Base-by-base conservation (phyloP, 768 basidiomycete species). In the Agaricus blazei region DNA sequence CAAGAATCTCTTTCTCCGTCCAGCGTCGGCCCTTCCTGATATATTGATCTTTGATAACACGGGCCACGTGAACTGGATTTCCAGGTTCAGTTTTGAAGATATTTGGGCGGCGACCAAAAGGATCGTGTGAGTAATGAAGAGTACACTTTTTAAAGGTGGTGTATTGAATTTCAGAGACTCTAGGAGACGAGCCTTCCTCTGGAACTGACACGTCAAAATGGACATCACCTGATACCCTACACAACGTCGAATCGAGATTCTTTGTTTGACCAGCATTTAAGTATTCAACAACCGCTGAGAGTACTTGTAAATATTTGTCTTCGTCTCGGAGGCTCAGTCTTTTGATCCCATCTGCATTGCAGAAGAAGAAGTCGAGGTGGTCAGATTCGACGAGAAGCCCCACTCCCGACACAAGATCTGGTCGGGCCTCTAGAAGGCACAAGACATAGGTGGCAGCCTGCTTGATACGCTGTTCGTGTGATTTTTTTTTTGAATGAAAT, bases 21-120 rank as follows among this genome's bases (percentile, higher is more conserved):
- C 38, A 52, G 9, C 9, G 26, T 2, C 15, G 40, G 3, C 28
- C 15, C 1, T 19, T 2, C 27, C 29, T 23, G 4, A 52, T 31
- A 14, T 43, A 52, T 23, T 52, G 41, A 5, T 51, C 51, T 26
- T 51, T 51, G 51, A 51, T 42, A 11, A 52, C 40, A 5, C 24
- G 31, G 9, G 4, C 5, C 40, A 15, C 40, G 2, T 9, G 9
- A 42, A 29, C 51, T 8, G n/a, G 3, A 2, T 26, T n/a, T 11
- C 8, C 26, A 9, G 14, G 2, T 1, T 19, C 15, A 12, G 14
- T 8, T 8, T 42, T 42, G 28, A 42, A 52, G 14, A 52, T 23
- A 9, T 43, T 15, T 28, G 24, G n/a, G 0, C 41, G 6, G 2
- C 28, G 12, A 29, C 51, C 41, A 29, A 52, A 52, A n/a, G 51